phyloP scores from a whole-genome alignment of 768 basidiomycete species.

The Tubosaeta brunneosetosa region DNA sequence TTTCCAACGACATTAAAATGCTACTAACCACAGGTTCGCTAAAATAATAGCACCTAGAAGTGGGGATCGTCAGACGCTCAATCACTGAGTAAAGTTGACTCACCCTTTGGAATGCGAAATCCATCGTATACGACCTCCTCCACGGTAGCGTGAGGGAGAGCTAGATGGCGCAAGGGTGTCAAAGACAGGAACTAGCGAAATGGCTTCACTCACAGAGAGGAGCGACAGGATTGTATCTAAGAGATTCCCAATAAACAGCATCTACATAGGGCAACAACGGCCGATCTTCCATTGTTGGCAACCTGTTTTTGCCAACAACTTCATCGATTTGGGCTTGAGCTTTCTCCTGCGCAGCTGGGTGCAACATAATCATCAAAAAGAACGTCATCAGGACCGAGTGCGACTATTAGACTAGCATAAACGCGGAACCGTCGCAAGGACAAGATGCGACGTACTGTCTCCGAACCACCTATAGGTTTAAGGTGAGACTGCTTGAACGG shows the following conservation, averaged over 20 bases:
- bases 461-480: background rate
- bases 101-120: slow-evolving; percentile 9
- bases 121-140: slow-evolving; percentile 9
- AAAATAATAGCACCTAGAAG: slow-evolving; percentile 1
- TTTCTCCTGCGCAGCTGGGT: slow-evolving; percentile 7
- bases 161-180: background rate
- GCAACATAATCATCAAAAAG: slow-evolving; percentile 9
- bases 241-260: slow-evolving; percentile 4
- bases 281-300: slow-evolving; percentile 9
- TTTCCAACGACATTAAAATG: background rate
- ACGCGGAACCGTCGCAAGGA: background rate
- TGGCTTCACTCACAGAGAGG: slow-evolving; percentile 5
- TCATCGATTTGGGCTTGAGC: slow-evolving; percentile 11
- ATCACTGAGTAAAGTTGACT: background rate
- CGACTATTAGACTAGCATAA: background rate
- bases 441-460: slow-evolving; percentile 2
- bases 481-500: background rate
- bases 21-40: slow-evolving; percentile 4
- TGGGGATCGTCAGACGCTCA: background rate
- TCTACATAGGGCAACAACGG: slow-evolving; percentile 4
- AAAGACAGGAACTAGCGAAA: background rate
- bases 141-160: background rate
- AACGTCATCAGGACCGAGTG: slow-evolving; percentile 2
- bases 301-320: slow-evolving; percentile 2
- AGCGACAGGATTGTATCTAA: slow-evolving; percentile 1